Conservation (phyloP, 2,329 filamentous ascomycete species). For the Neoarthrinium moseri region DNA sequence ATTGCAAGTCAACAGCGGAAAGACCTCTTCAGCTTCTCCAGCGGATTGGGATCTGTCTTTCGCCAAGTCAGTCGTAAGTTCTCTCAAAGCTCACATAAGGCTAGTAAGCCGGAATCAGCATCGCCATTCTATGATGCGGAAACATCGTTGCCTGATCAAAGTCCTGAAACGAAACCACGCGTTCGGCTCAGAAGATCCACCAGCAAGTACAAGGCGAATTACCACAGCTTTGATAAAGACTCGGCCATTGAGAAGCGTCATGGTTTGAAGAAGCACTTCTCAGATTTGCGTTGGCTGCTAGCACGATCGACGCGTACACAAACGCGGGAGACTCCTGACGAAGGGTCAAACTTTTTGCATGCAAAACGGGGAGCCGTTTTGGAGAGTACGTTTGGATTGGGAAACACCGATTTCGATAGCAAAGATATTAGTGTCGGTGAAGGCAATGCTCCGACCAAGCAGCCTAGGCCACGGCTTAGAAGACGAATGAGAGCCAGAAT, state of each 20-base stretch:
- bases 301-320: slow-evolving; percentile 11
- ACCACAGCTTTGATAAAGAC: neutral
- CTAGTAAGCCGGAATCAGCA: neutral
- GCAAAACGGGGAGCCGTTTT: slow-evolving; percentile 3
- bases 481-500: slow-evolving; percentile 23
- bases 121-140: no score
- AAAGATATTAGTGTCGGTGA: slow-evolving; percentile 9
- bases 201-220: neutral
- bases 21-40: slow-evolving; percentile 23
- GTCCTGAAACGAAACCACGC: neutral
- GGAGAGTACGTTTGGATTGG: slow-evolving; percentile 7
- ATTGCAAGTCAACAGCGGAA: slow-evolving; percentile 17
- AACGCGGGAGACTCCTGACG: neutral
- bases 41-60: slow-evolving; percentile 15
- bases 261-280: slow-evolving; percentile 22
- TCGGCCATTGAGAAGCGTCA: slow-evolving; percentile 11
- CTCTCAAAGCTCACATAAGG: slow-evolving; percentile 3
- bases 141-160: neutral
- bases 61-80: slow-evolving; percentile 14
- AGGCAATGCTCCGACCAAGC: slow-evolving; percentile 9
- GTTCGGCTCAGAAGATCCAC: neutral
- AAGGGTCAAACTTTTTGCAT: neutral
- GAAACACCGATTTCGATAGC: slow-evolving; percentile 12
- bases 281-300: slow-evolving; percentile 22
- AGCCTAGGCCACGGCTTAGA: slow-evolving; percentile 15